Conservation (phyloP, 2,329 filamentous ascomycete species). For the Trichoderma cornu-damae region DNA sequence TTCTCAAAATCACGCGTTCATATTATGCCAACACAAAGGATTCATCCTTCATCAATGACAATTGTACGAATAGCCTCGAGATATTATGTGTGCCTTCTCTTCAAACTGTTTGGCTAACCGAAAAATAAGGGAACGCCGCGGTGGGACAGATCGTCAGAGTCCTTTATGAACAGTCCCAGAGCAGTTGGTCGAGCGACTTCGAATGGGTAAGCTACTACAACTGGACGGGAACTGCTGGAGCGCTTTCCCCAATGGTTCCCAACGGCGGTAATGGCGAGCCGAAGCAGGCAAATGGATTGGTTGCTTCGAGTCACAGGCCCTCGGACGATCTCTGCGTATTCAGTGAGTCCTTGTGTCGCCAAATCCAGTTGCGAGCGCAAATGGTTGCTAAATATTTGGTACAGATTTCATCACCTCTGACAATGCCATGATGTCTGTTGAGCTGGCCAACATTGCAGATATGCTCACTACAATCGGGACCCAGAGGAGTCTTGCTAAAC, state of each 20-base stretch:
- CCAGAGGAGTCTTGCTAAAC: slow-evolving; percentile 58
- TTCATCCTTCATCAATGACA: slow-evolving; percentile 54
- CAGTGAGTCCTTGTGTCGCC: slow-evolving; percentile 19
- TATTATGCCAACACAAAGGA: slow-evolving; percentile 69
- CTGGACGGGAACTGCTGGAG: slow-evolving; percentile 28
- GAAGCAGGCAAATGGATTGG: slow-evolving; percentile 67
- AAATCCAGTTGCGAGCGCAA: too few species aligned
- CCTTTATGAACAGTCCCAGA: slow-evolving; percentile 26
- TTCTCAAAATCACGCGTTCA: slow-evolving; percentile 73
- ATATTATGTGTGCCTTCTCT: too few species aligned
- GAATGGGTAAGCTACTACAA: slow-evolving; percentile 29
- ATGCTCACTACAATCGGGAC: slow-evolving; percentile 64
- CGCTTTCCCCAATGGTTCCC: slow-evolving; percentile 40
- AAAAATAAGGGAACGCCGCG: slow-evolving; percentile 62
- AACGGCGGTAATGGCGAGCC: slow-evolving; percentile 74
- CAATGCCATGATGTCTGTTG: slow-evolving; percentile 39
- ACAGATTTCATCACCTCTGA: slow-evolving; percentile 43
- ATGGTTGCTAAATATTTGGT: not conserved
- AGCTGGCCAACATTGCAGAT: slow-evolving; percentile 54
- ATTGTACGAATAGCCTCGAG: slow-evolving; percentile 21
- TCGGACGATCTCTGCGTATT: slow-evolving; percentile 79
- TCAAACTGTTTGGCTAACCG: slow-evolving; percentile 30
- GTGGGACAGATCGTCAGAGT: slow-evolving; percentile 28
- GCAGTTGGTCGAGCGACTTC: slow-evolving; percentile 26
- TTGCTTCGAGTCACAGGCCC: slow-evolving; percentile 75